phyloP scores from a whole-genome alignment of 768 basidiomycete genomes.

The Termitomyces sp. region DNA sequence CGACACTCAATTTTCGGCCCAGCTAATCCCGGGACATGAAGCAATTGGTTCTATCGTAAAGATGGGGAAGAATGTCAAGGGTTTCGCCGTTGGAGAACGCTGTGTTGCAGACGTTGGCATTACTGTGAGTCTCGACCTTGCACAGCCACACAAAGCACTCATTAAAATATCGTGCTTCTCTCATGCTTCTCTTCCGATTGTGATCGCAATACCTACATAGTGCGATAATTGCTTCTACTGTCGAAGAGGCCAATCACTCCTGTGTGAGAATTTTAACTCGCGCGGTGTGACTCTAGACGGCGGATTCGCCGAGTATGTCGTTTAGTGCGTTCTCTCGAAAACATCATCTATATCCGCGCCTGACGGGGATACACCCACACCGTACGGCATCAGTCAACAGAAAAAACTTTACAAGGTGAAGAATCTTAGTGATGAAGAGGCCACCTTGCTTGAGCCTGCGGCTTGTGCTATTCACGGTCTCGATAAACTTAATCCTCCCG shows the following conservation, averaged over 20 bases:
- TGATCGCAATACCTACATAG: constrained; percentile 30
- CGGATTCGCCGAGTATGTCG: constrained; percentile 88
- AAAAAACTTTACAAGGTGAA: constrained; percentile 85
- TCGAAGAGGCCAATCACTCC: constrained; percentile 72
- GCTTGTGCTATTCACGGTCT: constrained; percentile 91
- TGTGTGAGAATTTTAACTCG: constrained; percentile 83
- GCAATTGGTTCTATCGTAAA: constrained; percentile 70
- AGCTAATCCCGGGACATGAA: constrained; percentile 76
- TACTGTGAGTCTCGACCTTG: constrained; percentile 36
- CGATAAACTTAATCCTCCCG: constrained; percentile 79
- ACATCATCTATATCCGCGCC: neutral
- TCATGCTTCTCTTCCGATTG: neutral
- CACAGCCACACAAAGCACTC: constrained; percentile 9
- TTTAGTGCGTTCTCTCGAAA: constrained; percentile 51
- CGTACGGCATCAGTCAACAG: constrained; percentile 32
- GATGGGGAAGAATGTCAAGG: constrained; percentile 77
- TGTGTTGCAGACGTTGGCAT: constrained; percentile 80
- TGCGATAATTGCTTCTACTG: constrained; percentile 88
- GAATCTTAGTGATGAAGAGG: constrained; percentile 84
- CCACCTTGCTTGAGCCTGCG: constrained; percentile 85
- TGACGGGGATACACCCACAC: neutral
- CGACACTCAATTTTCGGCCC: neutral
- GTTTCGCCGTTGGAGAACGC: constrained; percentile 74
- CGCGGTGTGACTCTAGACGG: constrained; percentile 79
- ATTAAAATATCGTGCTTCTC: too few relatives aligned